Conservation (phyloP, 192 early-diverging fungal genomes). For the Coemansia sp. region DNA sequence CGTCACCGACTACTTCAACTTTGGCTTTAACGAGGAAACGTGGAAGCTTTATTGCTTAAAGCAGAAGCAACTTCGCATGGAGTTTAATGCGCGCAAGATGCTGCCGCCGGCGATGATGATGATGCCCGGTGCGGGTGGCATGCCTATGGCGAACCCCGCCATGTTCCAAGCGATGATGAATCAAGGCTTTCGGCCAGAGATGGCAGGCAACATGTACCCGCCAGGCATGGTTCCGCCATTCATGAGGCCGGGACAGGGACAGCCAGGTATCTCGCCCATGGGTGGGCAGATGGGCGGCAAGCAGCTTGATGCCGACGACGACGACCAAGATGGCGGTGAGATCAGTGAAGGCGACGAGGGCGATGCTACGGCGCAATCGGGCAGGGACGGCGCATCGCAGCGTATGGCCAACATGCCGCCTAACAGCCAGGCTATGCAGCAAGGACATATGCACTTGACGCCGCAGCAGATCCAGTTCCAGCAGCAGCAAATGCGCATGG, state of each 20-base stretch:
- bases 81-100: slow-evolving; percentile 62
- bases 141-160: slow-evolving; percentile 36
- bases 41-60: slow-evolving; percentile 95
- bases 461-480: slow-evolving; percentile 34
- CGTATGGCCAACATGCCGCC: slow-evolving; percentile 5
- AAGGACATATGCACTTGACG: slow-evolving; percentile 19
- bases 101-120: slow-evolving; percentile 57
- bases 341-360: slow-evolving; percentile 11
- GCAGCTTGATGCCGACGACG: slow-evolving; percentile 8
- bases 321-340: slow-evolving; percentile 8
- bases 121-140: slow-evolving; percentile 32
- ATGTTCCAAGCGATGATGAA: slow-evolving; percentile 47
- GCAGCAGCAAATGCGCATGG: slow-evolving; percentile 41
- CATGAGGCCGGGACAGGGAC: slow-evolving; percentile 18
- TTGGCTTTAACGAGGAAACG: slow-evolving; percentile 94
- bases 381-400: slow-evolving; percentile 18
- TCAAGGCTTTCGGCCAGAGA: slow-evolving; percentile 26
- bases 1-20: slow-evolving; percentile 99
- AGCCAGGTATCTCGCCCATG: slow-evolving; percentile 2
- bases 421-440: slow-evolving; percentile 13
- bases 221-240: slow-evolving; percentile 41
- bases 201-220: slow-evolving; percentile 43
- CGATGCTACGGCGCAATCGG: not conserved
- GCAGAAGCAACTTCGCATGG: slow-evolving; percentile 85
- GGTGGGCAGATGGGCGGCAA: not conserved